These are phyloP conservation scores for Rhodamnia argentea DNA, from an alignment of 345 rosid species.

Conservation along the genomic window DNA sequence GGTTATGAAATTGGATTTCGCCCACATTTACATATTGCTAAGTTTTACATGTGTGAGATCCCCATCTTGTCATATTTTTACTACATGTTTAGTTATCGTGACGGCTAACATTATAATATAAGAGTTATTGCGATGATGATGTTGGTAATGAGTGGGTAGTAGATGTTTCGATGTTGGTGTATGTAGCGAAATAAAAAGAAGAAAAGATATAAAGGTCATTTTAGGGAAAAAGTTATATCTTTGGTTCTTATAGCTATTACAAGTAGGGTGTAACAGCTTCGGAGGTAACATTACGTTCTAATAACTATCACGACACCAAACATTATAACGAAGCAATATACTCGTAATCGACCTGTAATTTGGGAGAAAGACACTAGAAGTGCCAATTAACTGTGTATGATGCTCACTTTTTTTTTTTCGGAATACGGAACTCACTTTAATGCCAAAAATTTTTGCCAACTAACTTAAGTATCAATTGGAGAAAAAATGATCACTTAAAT, in stretches of 20 bases:
- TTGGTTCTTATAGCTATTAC: background rate
- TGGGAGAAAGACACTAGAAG: too few species aligned
- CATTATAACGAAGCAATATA: too few species aligned
- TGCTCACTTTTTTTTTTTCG: too few species aligned
- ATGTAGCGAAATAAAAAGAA: background rate
- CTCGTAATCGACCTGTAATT: too few species aligned
- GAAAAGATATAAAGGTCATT: too few species aligned
- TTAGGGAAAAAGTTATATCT: background rate
- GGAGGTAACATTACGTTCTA: too few species aligned
- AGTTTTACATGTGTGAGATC: background rate
- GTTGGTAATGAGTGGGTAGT: background rate
- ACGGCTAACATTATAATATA: background rate
- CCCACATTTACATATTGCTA: background rate
- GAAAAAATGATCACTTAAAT: too few species aligned
- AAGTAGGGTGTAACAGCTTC: background rate
- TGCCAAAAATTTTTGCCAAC: too few species aligned
- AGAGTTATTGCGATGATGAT: fast-evolving
- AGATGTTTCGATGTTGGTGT: background rate
- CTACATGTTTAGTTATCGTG: background rate
- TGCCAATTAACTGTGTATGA: too few species aligned
- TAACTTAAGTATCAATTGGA: too few species aligned
- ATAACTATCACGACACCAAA: too few species aligned
- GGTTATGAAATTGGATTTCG: background rate
- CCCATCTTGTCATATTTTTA: background rate
- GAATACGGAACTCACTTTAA: too few species aligned